Base-by-base conservation (phyloP, 441 rosid species). In the Mallotus japonicus region DNA sequence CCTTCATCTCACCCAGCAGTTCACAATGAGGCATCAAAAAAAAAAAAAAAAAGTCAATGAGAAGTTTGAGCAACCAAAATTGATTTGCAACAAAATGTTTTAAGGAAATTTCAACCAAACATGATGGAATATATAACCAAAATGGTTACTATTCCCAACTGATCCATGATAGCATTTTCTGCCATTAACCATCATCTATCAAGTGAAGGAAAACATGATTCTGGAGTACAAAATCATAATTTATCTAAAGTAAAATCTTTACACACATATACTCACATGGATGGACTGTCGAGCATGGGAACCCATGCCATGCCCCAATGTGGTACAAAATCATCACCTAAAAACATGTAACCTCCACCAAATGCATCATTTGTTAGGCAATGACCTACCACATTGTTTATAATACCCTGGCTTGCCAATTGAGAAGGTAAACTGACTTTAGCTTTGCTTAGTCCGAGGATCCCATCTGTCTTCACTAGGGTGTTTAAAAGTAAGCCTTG, bases 361-460 rank as follows among this genome's bases (percentile, higher is more conserved):
- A 55, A 65, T 37, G 84, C 73, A 82, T 86, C 90, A 62, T 84
- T 74, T 61, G 88, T 46, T 75, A 92, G 92, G 85, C 98, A 94
- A 83, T 94, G 98, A 34, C 97, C 96, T 37, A 92, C 75, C 53
- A 92, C 92, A 75, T 94, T 88, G 65, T 89, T 89, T 73, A 92
- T 90, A 74, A 94, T 82, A 40, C 95, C 93, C 73, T 75, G 83
- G 85, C 84, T 87, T 44, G 92, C 90, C 92, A 94, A 84, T 63
- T 94, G 98, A 81, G 97, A 92, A 83, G 98, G 98, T 68, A 94
- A 80, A 80, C 98, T 90, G 69, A 90, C 83, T 83, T 86, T 87
- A 64, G 95, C 90, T 76, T 87, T 88, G 84, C 92, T 92, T 75
- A 94, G 81, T 70, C 99, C 99, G 11, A 94, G 90, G 67, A 94